phyloP scores from a whole-genome alignment of 2,329 filamentous ascomycete genomes.

The Reticulascus tulasneorum region DNA sequence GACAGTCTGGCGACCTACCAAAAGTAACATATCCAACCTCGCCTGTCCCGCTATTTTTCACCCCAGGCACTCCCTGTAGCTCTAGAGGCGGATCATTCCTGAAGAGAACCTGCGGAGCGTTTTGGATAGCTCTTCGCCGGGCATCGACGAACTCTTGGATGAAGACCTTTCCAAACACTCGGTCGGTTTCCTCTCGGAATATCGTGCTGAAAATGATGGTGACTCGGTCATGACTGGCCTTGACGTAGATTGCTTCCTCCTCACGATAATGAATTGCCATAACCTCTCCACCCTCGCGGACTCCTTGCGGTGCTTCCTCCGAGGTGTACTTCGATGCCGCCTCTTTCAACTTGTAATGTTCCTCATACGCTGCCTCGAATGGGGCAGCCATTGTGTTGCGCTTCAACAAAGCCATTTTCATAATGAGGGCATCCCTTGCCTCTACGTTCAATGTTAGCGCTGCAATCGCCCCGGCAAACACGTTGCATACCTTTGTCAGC shows the following conservation, averaged over 20 bases:
- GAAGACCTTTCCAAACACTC: slow-evolving; percentile 97
- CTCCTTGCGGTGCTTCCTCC: slow-evolving; percentile 87
- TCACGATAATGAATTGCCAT: slow-evolving; percentile 98
- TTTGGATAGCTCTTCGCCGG: slow-evolving; percentile 89
- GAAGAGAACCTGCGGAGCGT: slow-evolving; percentile 96
- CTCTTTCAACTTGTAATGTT: slow-evolving; percentile 81
- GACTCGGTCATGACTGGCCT: slow-evolving; percentile 93
- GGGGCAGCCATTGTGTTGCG: slow-evolving; percentile 98
- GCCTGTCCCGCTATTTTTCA: slow-evolving; percentile 69
- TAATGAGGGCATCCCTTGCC: slow-evolving; percentile 79
- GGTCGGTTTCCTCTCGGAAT: slow-evolving; percentile 95
- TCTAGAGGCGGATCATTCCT: slow-evolving; percentile 91
- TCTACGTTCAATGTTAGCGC: slow-evolving; percentile 44
- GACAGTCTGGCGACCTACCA: slow-evolving; percentile 51
- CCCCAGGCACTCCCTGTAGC: slow-evolving; percentile 79
- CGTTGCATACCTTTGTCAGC: slow-evolving; percentile 63
- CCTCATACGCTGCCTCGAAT: slow-evolving; percentile 94
- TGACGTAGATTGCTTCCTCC: slow-evolving; percentile 98
- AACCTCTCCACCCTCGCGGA: slow-evolving; percentile 83
- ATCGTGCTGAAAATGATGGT: slow-evolving; percentile 99
- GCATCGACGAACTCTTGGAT: slow-evolving; percentile 99
- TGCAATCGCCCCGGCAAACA: neutral
- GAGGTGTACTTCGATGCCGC: slow-evolving; percentile 89
- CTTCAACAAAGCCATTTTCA: slow-evolving; percentile 86
- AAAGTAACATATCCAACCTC: slow-evolving; percentile 98